These are phyloP conservation scores for Cucurbita maxima DNA, from an alignment of 306 rosid species.

Conservation along the genomic window DNA sequence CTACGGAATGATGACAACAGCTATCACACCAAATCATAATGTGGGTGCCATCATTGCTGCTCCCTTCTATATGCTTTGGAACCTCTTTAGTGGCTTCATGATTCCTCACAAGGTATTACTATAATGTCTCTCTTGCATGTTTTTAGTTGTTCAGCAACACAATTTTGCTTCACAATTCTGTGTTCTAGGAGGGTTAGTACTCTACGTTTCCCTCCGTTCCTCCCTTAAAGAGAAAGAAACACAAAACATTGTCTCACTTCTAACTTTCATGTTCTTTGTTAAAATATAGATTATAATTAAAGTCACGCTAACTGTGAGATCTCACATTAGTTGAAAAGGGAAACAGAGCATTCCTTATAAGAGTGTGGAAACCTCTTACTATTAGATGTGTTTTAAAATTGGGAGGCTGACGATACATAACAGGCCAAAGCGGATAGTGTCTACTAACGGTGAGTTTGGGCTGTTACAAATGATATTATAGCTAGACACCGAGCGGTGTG, in stretches of 20 bases:
- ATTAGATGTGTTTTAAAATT: too few relatives aligned
- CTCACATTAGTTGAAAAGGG: too few relatives aligned
- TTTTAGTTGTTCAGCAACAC: background rate
- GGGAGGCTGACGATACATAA: too few relatives aligned
- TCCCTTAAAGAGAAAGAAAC: background rate
- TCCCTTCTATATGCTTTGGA: constrained; percentile 98
- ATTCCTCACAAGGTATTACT: constrained; percentile 81
- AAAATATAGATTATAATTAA: background rate
- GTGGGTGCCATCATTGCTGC: constrained; percentile 89
- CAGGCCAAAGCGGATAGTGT: too few relatives aligned
- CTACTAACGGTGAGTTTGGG: too few relatives aligned
- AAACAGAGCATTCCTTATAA: too few relatives aligned
- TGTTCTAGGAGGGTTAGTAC: background rate
- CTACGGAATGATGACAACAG: constrained; percentile 99
- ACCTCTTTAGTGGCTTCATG: constrained; percentile 99
- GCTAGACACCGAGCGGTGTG: too few relatives aligned
- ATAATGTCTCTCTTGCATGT: background rate
- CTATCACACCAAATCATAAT: constrained; percentile 90
- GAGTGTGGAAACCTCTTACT: too few relatives aligned
- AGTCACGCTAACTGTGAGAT: background rate
- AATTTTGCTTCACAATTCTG: background rate
- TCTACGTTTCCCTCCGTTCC: background rate
- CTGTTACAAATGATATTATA: too few relatives aligned
- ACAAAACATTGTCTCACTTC: background rate
- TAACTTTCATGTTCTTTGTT: background rate